Conservation (phyloP, 2,329 filamentous ascomycete genomes). For the Coleophoma eucalyptorum region DNA sequence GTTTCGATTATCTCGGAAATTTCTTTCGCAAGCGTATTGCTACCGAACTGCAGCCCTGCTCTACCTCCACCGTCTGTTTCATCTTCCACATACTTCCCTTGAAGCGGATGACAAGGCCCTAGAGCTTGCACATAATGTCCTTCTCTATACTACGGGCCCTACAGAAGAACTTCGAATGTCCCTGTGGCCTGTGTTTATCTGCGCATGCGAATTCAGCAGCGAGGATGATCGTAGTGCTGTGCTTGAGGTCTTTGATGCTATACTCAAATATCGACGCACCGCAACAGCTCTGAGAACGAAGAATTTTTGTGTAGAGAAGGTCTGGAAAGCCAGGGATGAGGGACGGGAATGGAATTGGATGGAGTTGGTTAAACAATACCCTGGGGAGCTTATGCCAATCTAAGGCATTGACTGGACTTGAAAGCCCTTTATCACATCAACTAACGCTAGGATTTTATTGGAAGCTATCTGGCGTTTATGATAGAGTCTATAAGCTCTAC, state of each 20-base stretch:
- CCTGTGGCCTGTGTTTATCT: slow-evolving; percentile 27
- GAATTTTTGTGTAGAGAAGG: slow-evolving; percentile 21
- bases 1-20: slow-evolving; percentile 21
- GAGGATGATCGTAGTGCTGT: slow-evolving; percentile 19
- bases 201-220: slow-evolving; percentile 22
- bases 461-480: slow-evolving; percentile 13
- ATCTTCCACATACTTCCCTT: slow-evolving; percentile 15
- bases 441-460: background rate
- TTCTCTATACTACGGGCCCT: slow-evolving; percentile 19
- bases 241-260: slow-evolving; percentile 20
- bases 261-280: slow-evolving; percentile 21
- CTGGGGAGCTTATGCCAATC: slow-evolving; percentile 27
- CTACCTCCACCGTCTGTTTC: slow-evolving; percentile 24
- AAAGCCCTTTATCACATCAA: background rate
- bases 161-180: slow-evolving; percentile 24
- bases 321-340: slow-evolving; percentile 24
- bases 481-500: slow-evolving; percentile 24
- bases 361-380: slow-evolving; percentile 20
- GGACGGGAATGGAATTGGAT: slow-evolving; percentile 27
- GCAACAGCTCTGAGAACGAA: slow-evolving; percentile 22
- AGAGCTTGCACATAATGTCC: slow-evolving; percentile 24
- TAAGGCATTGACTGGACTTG: slow-evolving; percentile 7
- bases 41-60: slow-evolving; percentile 22
- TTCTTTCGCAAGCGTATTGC: slow-evolving; percentile 24
- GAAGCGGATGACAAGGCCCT: slow-evolving; percentile 20